Evolutionary conservation across 2,329 filamentous ascomycete genomes (phyloP).

Genomic region (Ceratocystis cubensis): DNA sequence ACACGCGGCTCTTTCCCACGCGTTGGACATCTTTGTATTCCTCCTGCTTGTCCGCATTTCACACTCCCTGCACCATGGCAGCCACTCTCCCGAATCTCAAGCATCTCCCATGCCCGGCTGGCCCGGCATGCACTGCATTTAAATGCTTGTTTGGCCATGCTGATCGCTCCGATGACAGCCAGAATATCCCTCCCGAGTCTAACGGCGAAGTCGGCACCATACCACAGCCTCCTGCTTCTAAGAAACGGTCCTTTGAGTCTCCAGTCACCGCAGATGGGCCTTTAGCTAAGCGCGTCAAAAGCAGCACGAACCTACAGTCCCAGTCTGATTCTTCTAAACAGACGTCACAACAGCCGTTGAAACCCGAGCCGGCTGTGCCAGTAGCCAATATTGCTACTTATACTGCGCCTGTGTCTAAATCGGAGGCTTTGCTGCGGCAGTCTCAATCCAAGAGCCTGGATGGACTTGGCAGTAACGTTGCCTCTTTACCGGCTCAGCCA

Average conservation of each 20-base stretch:
- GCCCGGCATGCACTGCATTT: constrained; percentile 37
- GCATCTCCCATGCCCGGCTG: constrained; percentile 39
- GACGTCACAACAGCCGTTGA: neutral
- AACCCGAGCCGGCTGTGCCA: neutral
- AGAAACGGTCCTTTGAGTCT: neutral
- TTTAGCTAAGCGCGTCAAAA: neutral
- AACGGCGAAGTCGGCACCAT: neutral
- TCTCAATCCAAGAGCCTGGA: neutral
- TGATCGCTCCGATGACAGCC: constrained; percentile 20
- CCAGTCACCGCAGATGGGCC: constrained; percentile 41
- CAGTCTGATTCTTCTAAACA: neutral
- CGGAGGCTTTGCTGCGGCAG: neutral
- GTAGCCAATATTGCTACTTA: neutral
- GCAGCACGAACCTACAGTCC: neutral
- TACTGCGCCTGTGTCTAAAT: neutral
- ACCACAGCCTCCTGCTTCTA: neutral
- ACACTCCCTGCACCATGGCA: neutral
- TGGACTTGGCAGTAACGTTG: too few relatives aligned
- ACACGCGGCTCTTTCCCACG: neutral
- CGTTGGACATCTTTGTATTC: neutral
- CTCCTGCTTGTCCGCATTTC: neutral
- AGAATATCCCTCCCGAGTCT: constrained; percentile 24
- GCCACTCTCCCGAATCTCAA: constrained; percentile 30
- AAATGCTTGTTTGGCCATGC: constrained; percentile 39
- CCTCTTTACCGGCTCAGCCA: neutral